phyloP scores from a whole-genome alignment of 306 rosid genomes.

The Prosopis cineraria region DNA sequence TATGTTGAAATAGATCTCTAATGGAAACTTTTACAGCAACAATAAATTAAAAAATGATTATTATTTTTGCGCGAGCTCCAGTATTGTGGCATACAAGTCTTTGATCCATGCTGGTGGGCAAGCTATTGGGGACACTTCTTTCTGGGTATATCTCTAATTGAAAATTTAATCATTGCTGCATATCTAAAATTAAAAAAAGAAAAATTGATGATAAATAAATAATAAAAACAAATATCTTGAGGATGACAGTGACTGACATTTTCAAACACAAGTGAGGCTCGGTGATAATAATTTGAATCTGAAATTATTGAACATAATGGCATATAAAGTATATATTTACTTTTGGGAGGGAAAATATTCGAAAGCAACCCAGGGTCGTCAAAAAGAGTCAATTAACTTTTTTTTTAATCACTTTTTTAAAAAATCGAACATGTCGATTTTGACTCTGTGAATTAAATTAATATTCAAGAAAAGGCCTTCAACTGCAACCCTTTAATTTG shows the following conservation, averaged over 20 bases:
- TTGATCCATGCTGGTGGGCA: too few relatives aligned
- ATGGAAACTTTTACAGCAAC: neutral
- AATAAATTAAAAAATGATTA: neutral
- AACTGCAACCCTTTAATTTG: neutral
- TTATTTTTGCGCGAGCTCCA: too few relatives aligned
- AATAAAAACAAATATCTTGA: neutral
- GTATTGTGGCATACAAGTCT: too few relatives aligned
- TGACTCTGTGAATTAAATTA: neutral
- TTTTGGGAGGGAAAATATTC: constrained; percentile 11
- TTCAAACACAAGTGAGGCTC: neutral
- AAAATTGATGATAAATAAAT: neutral
- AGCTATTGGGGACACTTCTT: too few relatives aligned
- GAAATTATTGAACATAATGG: neutral
- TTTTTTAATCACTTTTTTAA: neutral
- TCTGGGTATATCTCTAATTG: too few relatives aligned
- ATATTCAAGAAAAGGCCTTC: neutral
- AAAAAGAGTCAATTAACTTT: constrained; percentile 1
- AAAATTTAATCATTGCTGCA: too few relatives aligned
- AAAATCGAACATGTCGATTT: neutral
- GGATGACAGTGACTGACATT: neutral
- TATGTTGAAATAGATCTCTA: neutral
- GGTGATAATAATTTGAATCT: neutral
- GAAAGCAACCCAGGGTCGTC: constrained; percentile 9
- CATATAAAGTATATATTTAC: neutral
- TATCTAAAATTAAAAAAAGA: too few relatives aligned